These are phyloP conservation scores for Microbotryum intermedium DNA, from an alignment of 1,284 basidiomycete species.

Conservation along the genomic window DNA sequence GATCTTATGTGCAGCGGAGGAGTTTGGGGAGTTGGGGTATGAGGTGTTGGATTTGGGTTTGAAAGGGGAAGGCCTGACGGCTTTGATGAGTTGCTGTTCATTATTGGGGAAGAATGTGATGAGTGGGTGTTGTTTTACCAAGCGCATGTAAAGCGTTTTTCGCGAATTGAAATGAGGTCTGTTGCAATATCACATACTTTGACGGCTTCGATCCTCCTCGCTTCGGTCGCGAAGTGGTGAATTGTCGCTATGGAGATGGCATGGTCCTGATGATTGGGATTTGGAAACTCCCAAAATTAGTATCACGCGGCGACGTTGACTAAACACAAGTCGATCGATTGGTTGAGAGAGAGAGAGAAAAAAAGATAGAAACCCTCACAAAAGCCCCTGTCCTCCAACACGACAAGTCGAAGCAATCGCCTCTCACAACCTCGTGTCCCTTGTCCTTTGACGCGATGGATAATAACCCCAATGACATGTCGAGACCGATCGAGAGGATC, in stretches of 20 bases:
- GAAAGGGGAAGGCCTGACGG: constrained; percentile 7
- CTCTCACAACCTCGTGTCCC: constrained; percentile 65
- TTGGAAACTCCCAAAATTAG: no score
- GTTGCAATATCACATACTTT: constrained; percentile 45
- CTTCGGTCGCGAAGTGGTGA: constrained; percentile 76
- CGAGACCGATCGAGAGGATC: constrained; percentile 69
- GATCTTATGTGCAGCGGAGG: constrained; percentile 60
- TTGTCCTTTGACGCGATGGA: constrained; percentile 54
- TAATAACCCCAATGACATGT: constrained; percentile 56
- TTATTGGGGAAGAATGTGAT: background rate
- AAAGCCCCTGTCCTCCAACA: constrained; percentile 65
- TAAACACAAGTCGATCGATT: no score
- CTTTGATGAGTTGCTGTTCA: constrained; percentile 28
- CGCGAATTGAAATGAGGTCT: background rate
- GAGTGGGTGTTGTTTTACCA: background rate
- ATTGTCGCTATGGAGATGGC: constrained; percentile 92
- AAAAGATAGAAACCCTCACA: constrained; percentile 48
- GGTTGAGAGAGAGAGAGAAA: background rate
- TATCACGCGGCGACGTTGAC: no score
- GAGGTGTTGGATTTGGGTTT: background rate
- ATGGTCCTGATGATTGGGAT: constrained; percentile 72
- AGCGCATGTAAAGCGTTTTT: background rate
- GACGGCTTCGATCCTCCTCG: constrained; percentile 61
- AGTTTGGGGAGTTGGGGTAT: constrained; percentile 44
- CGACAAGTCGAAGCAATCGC: constrained; percentile 57